These are phyloP conservation scores for Exophiala bonariae DNA, from an alignment of 2,329 filamentous ascomycete species.

Conservation along the genomic window DNA sequence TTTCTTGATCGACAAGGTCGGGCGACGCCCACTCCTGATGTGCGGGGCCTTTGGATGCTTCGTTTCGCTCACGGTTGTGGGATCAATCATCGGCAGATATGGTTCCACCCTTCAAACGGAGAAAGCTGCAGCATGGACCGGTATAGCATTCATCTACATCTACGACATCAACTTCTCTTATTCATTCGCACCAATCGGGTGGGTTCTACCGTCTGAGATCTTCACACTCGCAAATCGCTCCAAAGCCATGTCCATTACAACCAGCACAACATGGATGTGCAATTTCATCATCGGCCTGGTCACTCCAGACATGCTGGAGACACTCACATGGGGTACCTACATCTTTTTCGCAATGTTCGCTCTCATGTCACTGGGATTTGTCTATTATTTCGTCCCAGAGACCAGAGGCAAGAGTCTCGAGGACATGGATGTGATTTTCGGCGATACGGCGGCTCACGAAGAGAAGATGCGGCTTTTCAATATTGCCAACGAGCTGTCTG, in stretches of 20 bases:
- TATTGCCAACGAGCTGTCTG: neutral
- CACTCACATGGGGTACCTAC: constrained; percentile 37
- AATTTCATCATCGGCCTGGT: constrained; percentile 41
- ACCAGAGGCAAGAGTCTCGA: constrained; percentile 5
- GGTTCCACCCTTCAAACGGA: constrained; percentile 58
- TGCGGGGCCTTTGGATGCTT: constrained; percentile 68
- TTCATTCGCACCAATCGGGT: constrained; percentile 37
- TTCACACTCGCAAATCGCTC: constrained; percentile 38
- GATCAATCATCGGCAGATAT: constrained; percentile 65
- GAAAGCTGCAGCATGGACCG: constrained; percentile 66
- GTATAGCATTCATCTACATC: constrained; percentile 62
- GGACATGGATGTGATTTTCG: constrained; percentile 7
- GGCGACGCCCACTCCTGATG: constrained; percentile 39
- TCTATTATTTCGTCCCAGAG: constrained; percentile 27
- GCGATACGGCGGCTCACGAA: neutral
- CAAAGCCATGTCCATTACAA: constrained; percentile 30
- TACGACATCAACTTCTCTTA: constrained; percentile 69
- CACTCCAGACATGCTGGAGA: constrained; percentile 35
- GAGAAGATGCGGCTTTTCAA: neutral
- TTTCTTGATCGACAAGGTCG: constrained; percentile 39
- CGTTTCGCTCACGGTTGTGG: constrained; percentile 69
- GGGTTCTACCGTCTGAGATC: constrained; percentile 42
- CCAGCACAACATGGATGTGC: constrained; percentile 39
- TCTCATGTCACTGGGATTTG: constrained; percentile 35
- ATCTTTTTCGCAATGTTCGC: constrained; percentile 42